Evolutionary conservation across 2,329 filamentous ascomycete species (phyloP).

Genomic region (Penicillium sp.): DNA sequence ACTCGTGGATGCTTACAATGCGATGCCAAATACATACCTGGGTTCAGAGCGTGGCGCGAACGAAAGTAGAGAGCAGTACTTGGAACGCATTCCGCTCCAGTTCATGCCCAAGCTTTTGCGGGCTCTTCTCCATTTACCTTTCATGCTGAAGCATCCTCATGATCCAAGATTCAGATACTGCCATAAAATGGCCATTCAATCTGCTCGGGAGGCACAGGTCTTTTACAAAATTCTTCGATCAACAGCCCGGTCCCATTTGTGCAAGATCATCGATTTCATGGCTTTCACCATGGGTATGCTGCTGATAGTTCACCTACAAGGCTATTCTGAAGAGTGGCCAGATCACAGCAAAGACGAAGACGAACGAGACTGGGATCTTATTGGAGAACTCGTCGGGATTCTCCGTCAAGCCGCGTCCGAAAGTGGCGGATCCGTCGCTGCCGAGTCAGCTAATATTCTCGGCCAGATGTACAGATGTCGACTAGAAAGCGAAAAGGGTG

Average conservation of each 20-base stretch:
- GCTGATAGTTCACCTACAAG: conserved; percentile 45
- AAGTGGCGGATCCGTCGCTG: conserved; percentile 45
- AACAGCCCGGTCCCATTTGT: conserved; percentile 37
- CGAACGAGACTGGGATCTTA: conserved; percentile 38
- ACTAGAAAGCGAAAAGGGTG: not conserved
- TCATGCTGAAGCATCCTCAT: conserved; percentile 43
- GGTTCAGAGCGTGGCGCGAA: conserved; percentile 21
- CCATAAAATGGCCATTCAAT: conserved; percentile 41
- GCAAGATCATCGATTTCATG: conserved; percentile 52
- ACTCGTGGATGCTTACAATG: conserved; percentile 32
- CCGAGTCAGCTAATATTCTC: conserved; percentile 44
- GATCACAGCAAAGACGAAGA: conserved; percentile 32
- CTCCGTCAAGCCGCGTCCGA: conserved; percentile 35
- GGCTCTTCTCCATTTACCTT: conserved; percentile 49
- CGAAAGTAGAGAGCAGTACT: conserved; percentile 27
- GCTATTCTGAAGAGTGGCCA: conserved; percentile 28
- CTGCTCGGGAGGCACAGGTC: conserved; percentile 43
- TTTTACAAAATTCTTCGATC: conserved; percentile 40
- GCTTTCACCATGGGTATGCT: conserved; percentile 50
- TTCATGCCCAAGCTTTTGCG: conserved; percentile 43
- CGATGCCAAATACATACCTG: conserved; percentile 35
- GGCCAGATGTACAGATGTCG: conserved; percentile 34
- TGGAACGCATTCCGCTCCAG: conserved; percentile 37
- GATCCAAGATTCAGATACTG: conserved; percentile 43
- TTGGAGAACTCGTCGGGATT: conserved; percentile 33